Evolutionary conservation across 805 yeast genomes (phyloP).

Genomic region (Nakazawaea siamensis): DNA sequence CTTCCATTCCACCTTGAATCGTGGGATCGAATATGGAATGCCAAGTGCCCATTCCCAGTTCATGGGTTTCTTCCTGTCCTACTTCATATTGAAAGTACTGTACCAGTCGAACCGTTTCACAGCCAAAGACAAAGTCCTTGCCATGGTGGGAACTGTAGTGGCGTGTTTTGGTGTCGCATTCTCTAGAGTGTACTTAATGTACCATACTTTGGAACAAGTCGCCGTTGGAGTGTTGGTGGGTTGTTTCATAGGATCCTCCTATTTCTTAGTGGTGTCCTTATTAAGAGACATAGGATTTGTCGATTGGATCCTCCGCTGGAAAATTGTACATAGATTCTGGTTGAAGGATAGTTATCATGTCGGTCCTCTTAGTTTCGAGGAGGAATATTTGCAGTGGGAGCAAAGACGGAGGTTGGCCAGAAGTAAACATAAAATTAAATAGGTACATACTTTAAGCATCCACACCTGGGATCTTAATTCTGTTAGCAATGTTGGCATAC

Average conservation of each 20-base stretch:
- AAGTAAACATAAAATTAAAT: not conserved
- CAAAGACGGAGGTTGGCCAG: not conserved
- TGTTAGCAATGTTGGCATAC: conserved; percentile 61
- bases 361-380: conserved; percentile 35
- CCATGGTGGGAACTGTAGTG: conserved; percentile 19
- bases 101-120: conserved; percentile 32
- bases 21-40: conserved; percentile 75
- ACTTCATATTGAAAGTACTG: conserved; percentile 36
- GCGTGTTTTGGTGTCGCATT: conserved; percentile 38
- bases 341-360: conserved; percentile 55
- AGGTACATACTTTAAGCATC: conserved; percentile 7
- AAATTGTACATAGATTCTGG: conserved; percentile 39
- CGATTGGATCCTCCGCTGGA: conserved; percentile 54
- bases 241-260: conserved; percentile 42
- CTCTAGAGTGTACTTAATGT: conserved; percentile 70
- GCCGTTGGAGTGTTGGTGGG: conserved; percentile 67
- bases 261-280: conserved; percentile 43
- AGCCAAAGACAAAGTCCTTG: conserved; percentile 14
- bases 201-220: conserved; percentile 73
- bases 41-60: conserved; percentile 97
- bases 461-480: conserved; percentile 32
- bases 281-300: conserved; percentile 62
- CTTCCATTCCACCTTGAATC: conserved; percentile 16
- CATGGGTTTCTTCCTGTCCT: conserved; percentile 76
- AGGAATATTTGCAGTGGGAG: conserved; percentile 33